A percentile compares a stretch with the other conserved stretches of the same genome.
These are phyloP conservation scores for Geotrichum restrictum DNA, from an alignment of 1,139 yeast genomes.

Conservation along the genomic window DNA sequence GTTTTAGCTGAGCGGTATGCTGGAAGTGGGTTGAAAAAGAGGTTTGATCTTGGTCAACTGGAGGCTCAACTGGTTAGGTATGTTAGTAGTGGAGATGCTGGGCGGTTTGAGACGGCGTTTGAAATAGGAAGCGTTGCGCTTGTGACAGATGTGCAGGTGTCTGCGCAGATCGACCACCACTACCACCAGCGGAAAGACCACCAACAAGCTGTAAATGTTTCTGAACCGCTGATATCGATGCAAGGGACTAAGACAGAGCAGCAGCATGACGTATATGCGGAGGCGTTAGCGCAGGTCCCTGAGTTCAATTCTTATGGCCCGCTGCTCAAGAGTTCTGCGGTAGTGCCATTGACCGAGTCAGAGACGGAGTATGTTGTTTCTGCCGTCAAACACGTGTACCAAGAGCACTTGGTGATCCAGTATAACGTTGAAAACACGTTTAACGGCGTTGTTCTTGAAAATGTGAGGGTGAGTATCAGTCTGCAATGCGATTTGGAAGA, in stretches of 20 bases:
- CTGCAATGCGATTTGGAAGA: conserved; percentile 52
- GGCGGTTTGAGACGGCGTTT: conserved; percentile 61
- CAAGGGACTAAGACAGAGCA: conserved; percentile 24
- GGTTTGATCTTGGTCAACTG: conserved; percentile 68
- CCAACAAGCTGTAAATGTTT: conserved; percentile 19
- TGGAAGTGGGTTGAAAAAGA: conserved; percentile 56
- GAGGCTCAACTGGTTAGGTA: conserved; percentile 75
- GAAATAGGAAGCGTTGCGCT: conserved; percentile 64
- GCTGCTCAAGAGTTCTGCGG: conserved; percentile 66
- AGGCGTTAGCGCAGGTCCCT: conserved; percentile 53
- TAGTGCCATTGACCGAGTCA: conserved; percentile 74
- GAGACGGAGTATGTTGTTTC: conserved; percentile 92
- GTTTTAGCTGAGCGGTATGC: conserved; percentile 43
- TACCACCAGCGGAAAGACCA: conserved; percentile 24
- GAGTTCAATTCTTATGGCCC: conserved; percentile 71
- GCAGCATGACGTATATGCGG: conserved; percentile 54
- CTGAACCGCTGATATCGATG: conserved; percentile 38
- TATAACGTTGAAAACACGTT: conserved; percentile 82
- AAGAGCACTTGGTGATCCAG: conserved; percentile 75
- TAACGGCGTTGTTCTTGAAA: conserved; percentile 69
- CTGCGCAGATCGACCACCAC: conserved; percentile 39
- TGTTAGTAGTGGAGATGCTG: conserved; percentile 56
- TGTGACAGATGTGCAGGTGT: conserved; percentile 59
- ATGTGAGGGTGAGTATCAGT: conserved; percentile 55
- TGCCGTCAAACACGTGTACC: conserved; percentile 77